Evolutionary conservation across 2,329 filamentous ascomycete genomes (phyloP), one percentile per base, ranked within the genome.

Genomic region (Cercospora nicotianae): DNA sequence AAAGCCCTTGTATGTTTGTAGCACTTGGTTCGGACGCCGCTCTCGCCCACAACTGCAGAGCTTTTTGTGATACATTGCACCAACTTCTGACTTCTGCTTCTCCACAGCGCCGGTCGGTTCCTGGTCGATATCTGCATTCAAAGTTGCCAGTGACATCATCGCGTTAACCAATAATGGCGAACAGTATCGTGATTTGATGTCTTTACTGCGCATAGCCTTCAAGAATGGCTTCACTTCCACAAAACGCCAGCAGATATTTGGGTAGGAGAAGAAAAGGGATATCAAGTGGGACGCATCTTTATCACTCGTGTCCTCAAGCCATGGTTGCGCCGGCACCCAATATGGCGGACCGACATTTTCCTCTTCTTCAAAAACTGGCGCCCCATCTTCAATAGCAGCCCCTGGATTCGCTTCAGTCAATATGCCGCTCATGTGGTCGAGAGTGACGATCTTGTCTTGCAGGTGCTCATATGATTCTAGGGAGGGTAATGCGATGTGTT

Each of bases 111-210:
- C 26, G 26, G 20, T 16, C 20, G 23, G 9, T 45, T 53, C 39
- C n/a, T 61, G 31, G 6, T 57, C 57, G 4, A 55, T 23, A 20
- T 65, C 57, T 3, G 64, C 60, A 18, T 65, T 31, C 45, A 65
- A 13, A 18, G 57, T 51, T 51, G 64, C 64, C 9, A 65, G 31
- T 3, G 57, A 58, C 55, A 65, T 60, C 18, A 65, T 60, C 16
- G 64, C 64, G 30, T 65, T 60, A 12, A 61, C 57, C 42, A 65
- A 42, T 3, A 65, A 36, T n/a, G 64, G 57, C 20, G 64, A 60
- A 45, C 64, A 65, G 39, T 60, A 60, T 26, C 31, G 57, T 12
- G 57, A 60, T 8, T 48, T 12, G 30, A 23, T n/a, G 39, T 60
- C 30, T 28, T 31, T 31, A 33, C 36, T 55, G 13, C 64, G 64